Base-by-base conservation (phyloP, 768 basidiomycete species). In the Russula griseocarnosa region DNA sequence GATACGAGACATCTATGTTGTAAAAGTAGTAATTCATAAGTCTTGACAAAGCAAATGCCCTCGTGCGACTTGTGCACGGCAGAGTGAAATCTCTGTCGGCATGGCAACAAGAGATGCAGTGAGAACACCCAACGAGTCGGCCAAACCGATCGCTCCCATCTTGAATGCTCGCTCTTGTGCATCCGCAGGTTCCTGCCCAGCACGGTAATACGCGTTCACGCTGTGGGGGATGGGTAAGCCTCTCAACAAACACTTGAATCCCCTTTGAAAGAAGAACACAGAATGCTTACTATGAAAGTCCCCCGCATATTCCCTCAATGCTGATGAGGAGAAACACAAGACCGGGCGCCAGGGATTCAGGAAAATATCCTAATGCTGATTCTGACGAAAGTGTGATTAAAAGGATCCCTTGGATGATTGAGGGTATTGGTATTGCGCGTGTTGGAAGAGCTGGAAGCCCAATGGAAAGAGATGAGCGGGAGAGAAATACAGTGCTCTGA, bases 291-390 rank as follows among this genome's bases (percentile, higher is more conserved):
- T 97, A 98, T 18, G 92, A 93, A 13, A 89, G 79, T 5, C 96
- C 96, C 34, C 96, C 96, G 67, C 93, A 96, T 50, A 97, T 79
- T 3, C 96, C 96, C 73, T 99, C 96, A 9, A 92, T 65, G 66
- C 88, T 85, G 69, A 99, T 86, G 52, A 97, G 81, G 13, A 83
- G 42, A 71, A 94, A 91, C 3, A 92, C 87, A 24, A 86, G 70
- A 18, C 79, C 70, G 66, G 93, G 84, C 40, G 77, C 67, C 5
- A 69, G 73, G 9, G 74, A 69, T 7, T 78, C 79, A 28, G 77
- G 75, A 73, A 90, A 87, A 65, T 91, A 73, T 3, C 88, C 88
- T 3, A 85, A 75, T 0, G 85, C 87, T 16, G 87, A 86, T 74
- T 92, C 90, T 42, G 82, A 77, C 8, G 80, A 77, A 46, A 94